Evolutionary conservation across 2,329 filamentous ascomycete species (phyloP), one percentile per base, ranked within the genome.

Genomic region (Monilinia laxa): DNA sequence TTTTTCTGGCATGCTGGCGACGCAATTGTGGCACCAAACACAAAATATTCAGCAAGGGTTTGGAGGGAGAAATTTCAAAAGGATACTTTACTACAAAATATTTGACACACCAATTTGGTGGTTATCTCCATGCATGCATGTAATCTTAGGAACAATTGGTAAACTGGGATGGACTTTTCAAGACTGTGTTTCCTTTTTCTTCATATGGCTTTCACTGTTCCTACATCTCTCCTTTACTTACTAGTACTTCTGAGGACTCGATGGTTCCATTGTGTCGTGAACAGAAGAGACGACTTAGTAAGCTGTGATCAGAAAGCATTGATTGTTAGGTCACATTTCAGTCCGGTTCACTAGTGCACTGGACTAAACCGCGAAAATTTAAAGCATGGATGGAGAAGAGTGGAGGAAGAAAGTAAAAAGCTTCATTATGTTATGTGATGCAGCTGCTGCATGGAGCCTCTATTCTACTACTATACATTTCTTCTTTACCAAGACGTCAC

Each of bases 131-230:
- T 49, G 57, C 12, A 60, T 49, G 57, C 57, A 60, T 60, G 57
- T 60, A 60, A 60, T 60, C 57, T 60, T 49, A 60, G 57, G 57
- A 49, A 60, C 57, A 60, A 60, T 23, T 20, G 57, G 42, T 35
- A 49, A 49, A 60, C 18, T 35, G 42, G 57, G 42, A 35, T 35
- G 57, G 57, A 31, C 28, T 60, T 60, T 49, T 35, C 42, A 60
- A 60, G 57, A 49, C 14, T 49, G 57, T 60, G 35, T 60, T 60
- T 18, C 42, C 49, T 59, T 60, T 35, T n/a, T 49, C 31, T 53
- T 31, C 57, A 60, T 49, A 49, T 14, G 23, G 35, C 57, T 60
- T 35, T 60, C 20, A 23, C 42, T 47, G 16, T 42, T 38, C 25
- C 12, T n/a, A 23, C 20, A 28, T 35, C 57, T n/a, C 12, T 49